Conservation (phyloP, 208 protist genomes). For the Tritrichomonas musculus region DNA sequence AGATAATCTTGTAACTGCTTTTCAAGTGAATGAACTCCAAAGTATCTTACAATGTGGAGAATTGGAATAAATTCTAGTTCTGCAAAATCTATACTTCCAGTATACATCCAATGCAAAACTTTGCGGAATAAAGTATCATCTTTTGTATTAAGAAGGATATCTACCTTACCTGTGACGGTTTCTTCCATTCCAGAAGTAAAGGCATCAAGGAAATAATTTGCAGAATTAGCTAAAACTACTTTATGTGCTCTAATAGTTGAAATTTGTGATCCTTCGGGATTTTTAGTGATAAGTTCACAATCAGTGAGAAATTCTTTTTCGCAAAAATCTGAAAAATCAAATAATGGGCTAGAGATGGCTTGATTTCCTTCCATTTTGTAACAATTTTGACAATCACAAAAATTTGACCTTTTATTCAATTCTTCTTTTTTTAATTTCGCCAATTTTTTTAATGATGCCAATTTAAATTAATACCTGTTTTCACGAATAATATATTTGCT, state of each 20-base stretch:
- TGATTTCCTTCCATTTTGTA: too few species aligned
- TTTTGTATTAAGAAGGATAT: not conserved
- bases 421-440: too few species aligned
- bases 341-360: too few species aligned
- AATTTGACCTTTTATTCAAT: too few species aligned
- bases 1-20: not conserved
- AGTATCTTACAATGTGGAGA: not conserved
- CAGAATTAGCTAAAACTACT: not conserved
- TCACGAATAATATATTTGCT: too few species aligned
- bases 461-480: too few species aligned
- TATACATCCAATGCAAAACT: not conserved
- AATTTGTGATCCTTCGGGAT: too few species aligned
- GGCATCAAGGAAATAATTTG: not conserved
- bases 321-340: too few species aligned
- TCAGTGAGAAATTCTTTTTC: too few species aligned
- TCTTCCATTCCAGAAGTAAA: not conserved
- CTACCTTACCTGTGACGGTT: not conserved
- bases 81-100: not conserved
- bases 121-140: not conserved
- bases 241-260: not conserved
- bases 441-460: too few species aligned
- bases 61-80: not conserved
- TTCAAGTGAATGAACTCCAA: not conserved
- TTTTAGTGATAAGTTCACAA: too few species aligned
- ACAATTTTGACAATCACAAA: too few species aligned